Evolutionary conservation across 495 filamentous ascomycete genomes (phyloP).

Genomic region (Bacidia rubella): DNA sequence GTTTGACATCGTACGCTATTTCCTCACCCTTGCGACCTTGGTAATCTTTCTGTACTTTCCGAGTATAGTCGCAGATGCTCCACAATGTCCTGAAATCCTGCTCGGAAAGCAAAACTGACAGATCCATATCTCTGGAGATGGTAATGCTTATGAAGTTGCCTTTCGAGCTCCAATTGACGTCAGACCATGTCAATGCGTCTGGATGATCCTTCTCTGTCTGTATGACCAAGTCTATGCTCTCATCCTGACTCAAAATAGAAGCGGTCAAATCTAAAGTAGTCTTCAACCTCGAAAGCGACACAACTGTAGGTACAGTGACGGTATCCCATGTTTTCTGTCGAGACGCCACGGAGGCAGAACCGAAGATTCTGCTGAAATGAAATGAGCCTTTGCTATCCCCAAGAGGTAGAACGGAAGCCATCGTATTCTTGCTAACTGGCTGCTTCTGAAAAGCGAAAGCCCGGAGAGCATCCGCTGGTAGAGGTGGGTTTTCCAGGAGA

Average conservation of each 20-base stretch:
- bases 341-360: conserved; percentile 54
- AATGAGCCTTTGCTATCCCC: conserved; percentile 57
- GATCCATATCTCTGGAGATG: conserved; percentile 52
- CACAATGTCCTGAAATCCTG: conserved; percentile 61
- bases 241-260: conserved; percentile 61
- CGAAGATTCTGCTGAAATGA: conserved; percentile 60
- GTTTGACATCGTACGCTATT: conserved; percentile 45
- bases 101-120: conserved; percentile 55
- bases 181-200: conserved; percentile 60
- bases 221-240: conserved; percentile 59
- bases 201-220: conserved; percentile 45
- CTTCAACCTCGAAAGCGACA: conserved; percentile 60
- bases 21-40: conserved; percentile 50
- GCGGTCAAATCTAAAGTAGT: conserved; percentile 52
- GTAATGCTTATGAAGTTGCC: conserved; percentile 46
- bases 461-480: conserved; percentile 51
- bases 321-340: conserved; percentile 49
- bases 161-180: conserved; percentile 61
- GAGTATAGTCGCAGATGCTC: conserved; percentile 69
- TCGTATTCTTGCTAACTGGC: conserved; percentile 32
- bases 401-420: conserved; percentile 51
- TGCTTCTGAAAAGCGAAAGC: conserved; percentile 50
- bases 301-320: conserved; percentile 52
- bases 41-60: conserved; percentile 55
- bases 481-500: conserved; percentile 58